phyloP scores from a whole-genome alignment of 2,329 filamentous ascomycete species.

The Exophiala sideris region DNA sequence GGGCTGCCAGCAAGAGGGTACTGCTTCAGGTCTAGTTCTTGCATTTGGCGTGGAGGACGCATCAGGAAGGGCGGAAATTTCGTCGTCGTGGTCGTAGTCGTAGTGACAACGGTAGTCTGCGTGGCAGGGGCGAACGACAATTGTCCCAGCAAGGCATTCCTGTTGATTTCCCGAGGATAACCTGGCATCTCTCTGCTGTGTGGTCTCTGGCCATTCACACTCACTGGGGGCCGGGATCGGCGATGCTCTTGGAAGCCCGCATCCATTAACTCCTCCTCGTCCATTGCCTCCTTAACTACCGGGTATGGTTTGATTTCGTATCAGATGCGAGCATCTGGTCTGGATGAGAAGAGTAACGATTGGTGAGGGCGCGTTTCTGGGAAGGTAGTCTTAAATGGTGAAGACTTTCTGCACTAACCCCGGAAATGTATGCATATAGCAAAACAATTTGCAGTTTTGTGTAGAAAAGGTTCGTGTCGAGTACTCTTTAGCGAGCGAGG shows the following conservation, averaged over 20 bases:
- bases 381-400: background rate
- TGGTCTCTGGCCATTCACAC: conserved; percentile 5
- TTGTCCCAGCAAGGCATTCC: conserved; percentile 51
- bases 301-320: background rate
- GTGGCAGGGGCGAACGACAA: conserved; percentile 62
- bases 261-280: conserved; percentile 17
- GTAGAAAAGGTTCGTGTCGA: too few species aligned
- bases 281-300: conserved; percentile 10
- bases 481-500: too few species aligned
- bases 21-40: conserved; percentile 76
- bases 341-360: conserved; percentile 2
- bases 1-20: conserved; percentile 83
- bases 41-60: conserved; percentile 66
- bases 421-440: too few species aligned
- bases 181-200: conserved; percentile 13
- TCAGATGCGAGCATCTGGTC: conserved; percentile 8
- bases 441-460: too few species aligned
- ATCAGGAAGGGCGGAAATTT: conserved; percentile 79
- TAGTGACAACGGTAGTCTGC: conserved; percentile 71
- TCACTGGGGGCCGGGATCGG: conserved; percentile 25
- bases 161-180: conserved; percentile 27
- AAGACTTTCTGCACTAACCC: too few species aligned
- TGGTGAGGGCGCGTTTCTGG: conserved; percentile 2
- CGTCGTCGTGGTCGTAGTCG: conserved; percentile 83
- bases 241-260: conserved; percentile 24